Percentiles rank a stretch among this genome's conserved stretches.
Evolutionary conservation across 345 rosid species (phyloP).

Genomic region (Eucalyptus guilfoylei): DNA sequence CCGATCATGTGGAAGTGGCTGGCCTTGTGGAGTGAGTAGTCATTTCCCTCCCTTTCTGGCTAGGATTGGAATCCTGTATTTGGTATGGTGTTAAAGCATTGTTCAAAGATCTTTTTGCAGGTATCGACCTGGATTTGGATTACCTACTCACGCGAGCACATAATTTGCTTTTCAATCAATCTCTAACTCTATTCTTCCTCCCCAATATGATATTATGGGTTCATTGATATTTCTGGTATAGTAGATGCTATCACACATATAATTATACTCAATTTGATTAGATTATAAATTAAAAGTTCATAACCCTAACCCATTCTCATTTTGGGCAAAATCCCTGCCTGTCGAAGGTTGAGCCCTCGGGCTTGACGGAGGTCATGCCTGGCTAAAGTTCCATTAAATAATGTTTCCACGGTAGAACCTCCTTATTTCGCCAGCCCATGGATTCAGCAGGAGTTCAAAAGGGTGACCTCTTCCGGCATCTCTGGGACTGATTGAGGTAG

Average conservation of each 20-base stretch:
- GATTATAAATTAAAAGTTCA: background rate
- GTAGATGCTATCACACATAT: background rate
- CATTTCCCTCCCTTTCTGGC: background rate
- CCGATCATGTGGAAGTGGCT: background rate
- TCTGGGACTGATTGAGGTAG: background rate
- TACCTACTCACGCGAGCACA: background rate
- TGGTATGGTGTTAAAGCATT: rapidly evolving
- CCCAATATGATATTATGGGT: background rate
- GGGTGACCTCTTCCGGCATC: background rate
- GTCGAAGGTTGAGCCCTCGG: background rate
- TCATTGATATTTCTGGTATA: background rate
- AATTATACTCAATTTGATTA: background rate
- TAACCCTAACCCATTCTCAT: background rate
- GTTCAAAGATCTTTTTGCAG: background rate
- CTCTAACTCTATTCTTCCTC: background rate
- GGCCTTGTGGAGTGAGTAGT: background rate
- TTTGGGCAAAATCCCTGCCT: background rate
- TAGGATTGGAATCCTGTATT: background rate
- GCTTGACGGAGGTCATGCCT: background rate
- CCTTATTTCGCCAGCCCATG: background rate
- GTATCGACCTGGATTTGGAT: background rate
- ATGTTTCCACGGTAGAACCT: background rate
- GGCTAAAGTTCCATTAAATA: background rate
- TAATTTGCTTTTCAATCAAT: background rate
- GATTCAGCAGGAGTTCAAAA: rapidly evolving